These are phyloP conservation scores for Penicillium aurantiogriseum DNA, from an alignment of 2,329 filamentous ascomycete species.

Conservation along the genomic window DNA sequence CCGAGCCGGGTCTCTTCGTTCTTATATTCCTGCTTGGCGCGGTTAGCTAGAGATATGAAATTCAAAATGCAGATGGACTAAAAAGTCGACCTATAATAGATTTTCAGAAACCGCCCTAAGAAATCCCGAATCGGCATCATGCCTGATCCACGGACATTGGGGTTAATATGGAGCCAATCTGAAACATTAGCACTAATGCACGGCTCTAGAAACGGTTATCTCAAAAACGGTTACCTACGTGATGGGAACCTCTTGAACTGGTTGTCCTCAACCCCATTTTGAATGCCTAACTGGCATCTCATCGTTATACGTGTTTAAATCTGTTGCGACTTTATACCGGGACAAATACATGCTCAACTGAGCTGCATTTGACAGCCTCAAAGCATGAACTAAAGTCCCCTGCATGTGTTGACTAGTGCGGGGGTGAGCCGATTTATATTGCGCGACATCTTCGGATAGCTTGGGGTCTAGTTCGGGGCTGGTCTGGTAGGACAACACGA, in stretches of 20 bases:
- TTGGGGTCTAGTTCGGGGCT: background rate
- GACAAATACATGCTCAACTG: background rate
- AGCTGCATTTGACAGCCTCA: background rate
- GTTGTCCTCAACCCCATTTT: background rate
- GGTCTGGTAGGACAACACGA: background rate
- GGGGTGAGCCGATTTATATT: background rate
- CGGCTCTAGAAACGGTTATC: constrained; percentile 9
- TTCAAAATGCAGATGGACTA: background rate
- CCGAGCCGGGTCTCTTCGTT: background rate
- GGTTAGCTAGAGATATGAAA: background rate
- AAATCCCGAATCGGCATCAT: constrained; percentile 3
- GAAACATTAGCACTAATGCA: constrained; percentile 12
- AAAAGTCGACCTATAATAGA: background rate
- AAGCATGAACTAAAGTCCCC: background rate
- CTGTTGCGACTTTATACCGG: background rate
- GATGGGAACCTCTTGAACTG: background rate
- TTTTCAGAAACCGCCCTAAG: background rate
- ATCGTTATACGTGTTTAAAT: background rate
- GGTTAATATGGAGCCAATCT: constrained; percentile 7
- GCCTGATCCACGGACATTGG: background rate
- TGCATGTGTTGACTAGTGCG: constrained; percentile 1
- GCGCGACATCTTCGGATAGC: background rate
- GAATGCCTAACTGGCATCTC: background rate
- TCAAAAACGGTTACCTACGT: background rate
- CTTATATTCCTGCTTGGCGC: background rate